phyloP scores from a whole-genome alignment of 2,329 filamentous ascomycete species.

The Venturia effusa region DNA sequence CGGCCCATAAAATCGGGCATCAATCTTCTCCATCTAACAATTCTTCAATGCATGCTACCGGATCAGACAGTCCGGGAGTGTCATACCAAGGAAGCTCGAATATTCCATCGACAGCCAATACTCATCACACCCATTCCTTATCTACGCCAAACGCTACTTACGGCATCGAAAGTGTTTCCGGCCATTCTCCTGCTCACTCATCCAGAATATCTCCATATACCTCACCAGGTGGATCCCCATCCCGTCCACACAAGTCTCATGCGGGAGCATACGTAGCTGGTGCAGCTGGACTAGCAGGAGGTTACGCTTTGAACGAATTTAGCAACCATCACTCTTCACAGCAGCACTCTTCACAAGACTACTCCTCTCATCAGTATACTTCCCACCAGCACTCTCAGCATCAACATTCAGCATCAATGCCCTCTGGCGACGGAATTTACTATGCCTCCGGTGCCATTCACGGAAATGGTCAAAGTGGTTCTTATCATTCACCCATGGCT shows the following conservation, averaged over 20 bases:
- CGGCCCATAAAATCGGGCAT: constrained; percentile 29
- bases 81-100: constrained; percentile 1
- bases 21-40: constrained; percentile 15
- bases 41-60: neutral
- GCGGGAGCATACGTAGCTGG: constrained; percentile 35
- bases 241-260: constrained; percentile 31
- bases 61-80: neutral
- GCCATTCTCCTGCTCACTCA: constrained; percentile 1
- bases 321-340: constrained; percentile 17
- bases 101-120: neutral
- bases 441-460: constrained; percentile 1
- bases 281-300: constrained; percentile 33
- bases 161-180: neutral
- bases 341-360: constrained; percentile 12
- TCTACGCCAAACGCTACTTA: constrained; percentile 15
- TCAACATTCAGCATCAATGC: constrained; percentile 5
- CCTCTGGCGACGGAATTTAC: neutral
- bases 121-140: constrained; percentile 13
- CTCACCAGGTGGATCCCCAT: constrained; percentile 23
- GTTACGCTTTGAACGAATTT: constrained; percentile 27
- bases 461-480: constrained; percentile 14
- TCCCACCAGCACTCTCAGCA: constrained; percentile 16
- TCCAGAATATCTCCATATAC: constrained; percentile 3
- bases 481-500: constrained; percentile 27
- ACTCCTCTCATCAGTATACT: constrained; percentile 26